Evolutionary conservation across 495 filamentous ascomycete species (phyloP).

Genomic region (Recurvomyces mirabilis): DNA sequence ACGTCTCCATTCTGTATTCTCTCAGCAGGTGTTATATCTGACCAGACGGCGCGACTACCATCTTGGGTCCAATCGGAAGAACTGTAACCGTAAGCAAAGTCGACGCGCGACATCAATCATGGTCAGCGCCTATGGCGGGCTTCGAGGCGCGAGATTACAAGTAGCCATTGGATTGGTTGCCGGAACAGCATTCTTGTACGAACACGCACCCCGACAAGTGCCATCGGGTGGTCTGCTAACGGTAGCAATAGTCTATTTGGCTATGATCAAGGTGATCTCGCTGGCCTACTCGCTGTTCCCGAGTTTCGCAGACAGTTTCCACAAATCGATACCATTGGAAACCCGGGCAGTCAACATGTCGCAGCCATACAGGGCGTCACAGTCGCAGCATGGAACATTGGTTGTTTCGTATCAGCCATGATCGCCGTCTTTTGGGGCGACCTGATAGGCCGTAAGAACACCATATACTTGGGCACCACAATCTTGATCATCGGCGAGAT

Average conservation of each 20-base stretch:
- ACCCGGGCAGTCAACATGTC: conserved; percentile 6
- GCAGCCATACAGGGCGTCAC: conserved; percentile 20
- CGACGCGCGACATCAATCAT: neutral
- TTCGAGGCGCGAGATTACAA: conserved; percentile 13
- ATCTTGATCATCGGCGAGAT: conserved; percentile 61
- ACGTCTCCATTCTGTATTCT: too few relatives aligned
- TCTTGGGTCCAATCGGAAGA: too few relatives aligned
- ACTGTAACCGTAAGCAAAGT: neutral
- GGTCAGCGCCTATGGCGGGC: conserved; percentile 13
- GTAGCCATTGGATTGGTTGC: conserved; percentile 17
- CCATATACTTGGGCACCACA: conserved; percentile 57
- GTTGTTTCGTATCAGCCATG: conserved; percentile 59
- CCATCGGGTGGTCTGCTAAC: too few relatives aligned
- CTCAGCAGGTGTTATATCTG: too few relatives aligned
- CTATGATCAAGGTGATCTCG: conserved; percentile 25
- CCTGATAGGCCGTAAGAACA: conserved; percentile 53
- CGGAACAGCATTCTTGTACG: conserved; percentile 16
- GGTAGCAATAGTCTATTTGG: conserved; percentile 18
- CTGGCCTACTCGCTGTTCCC: conserved; percentile 16
- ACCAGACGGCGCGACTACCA: too few relatives aligned
- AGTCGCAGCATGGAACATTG: conserved; percentile 58
- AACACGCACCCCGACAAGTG: neutral
- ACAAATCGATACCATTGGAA: conserved; percentile 19
- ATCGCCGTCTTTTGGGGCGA: conserved; percentile 60
- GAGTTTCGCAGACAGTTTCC: conserved; percentile 18